These are phyloP conservation scores for Fusarium torulosum DNA, from an alignment of 2,329 filamentous ascomycete genomes.

Conservation along the genomic window DNA sequence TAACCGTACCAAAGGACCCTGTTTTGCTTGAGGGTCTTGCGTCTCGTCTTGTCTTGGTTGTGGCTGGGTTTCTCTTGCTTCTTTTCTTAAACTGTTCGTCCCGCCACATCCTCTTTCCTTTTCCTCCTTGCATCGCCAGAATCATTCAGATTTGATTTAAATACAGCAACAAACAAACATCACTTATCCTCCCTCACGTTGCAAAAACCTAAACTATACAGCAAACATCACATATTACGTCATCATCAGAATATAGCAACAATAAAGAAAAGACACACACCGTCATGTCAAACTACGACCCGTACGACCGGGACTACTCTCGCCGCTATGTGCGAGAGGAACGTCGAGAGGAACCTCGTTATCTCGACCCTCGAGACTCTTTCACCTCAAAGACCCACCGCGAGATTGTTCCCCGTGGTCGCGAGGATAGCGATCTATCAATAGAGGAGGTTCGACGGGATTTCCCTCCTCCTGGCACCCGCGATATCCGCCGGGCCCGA, in stretches of 20 bases:
- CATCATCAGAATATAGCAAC: slow-evolving; percentile 8
- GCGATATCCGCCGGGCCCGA: slow-evolving; percentile 70
- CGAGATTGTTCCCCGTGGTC: slow-evolving; percentile 69
- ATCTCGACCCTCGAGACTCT: slow-evolving; percentile 65
- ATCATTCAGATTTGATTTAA: slow-evolving; percentile 9
- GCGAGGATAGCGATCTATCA: slow-evolving; percentile 80
- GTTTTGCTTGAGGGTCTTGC: slow-evolving; percentile 28
- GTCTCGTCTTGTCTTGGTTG: slow-evolving; percentile 6
- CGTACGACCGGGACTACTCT: slow-evolving; percentile 65
- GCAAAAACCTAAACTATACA: slow-evolving; percentile 2
- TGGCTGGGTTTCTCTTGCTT: slow-evolving; percentile 30
- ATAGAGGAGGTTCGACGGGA: slow-evolving; percentile 87
- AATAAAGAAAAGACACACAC: slow-evolving; percentile 15
- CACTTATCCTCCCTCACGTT: slow-evolving; percentile 1
- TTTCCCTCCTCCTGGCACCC: slow-evolving; percentile 77
- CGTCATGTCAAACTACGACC: slow-evolving; percentile 64
- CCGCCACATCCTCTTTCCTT: slow-evolving; percentile 28
- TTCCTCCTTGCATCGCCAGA: slow-evolving; percentile 26
- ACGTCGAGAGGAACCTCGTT: slow-evolving; percentile 65
- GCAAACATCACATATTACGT: slow-evolving; percentile 4
- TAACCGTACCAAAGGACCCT: slow-evolving; percentile 39
- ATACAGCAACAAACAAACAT: slow-evolving; percentile 1
- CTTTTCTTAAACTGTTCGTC: slow-evolving; percentile 29
- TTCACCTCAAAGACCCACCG: slow-evolving; percentile 61
- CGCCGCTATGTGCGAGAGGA: slow-evolving; percentile 68